These are phyloP conservation scores for Lactarius pseudohatsudake DNA, from an alignment of 768 basidiomycete genomes.

Conservation along the genomic window DNA sequence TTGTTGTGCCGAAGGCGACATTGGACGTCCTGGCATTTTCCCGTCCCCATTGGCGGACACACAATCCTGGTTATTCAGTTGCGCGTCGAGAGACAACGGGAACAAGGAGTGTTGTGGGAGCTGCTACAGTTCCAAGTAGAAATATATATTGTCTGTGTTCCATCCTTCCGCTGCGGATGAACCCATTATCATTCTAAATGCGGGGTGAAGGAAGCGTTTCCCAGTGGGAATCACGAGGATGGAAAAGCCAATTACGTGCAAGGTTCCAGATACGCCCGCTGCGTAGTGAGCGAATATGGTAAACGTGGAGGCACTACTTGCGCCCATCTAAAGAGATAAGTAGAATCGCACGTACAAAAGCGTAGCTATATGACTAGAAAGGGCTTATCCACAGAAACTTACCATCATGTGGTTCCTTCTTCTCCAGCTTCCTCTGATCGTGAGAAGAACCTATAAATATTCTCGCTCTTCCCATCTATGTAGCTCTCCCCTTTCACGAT, in stretches of 20 bases:
- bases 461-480: conserved; percentile 13
- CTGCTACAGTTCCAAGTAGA: neutral
- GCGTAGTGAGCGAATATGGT: too few relatives aligned
- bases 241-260: too few relatives aligned
- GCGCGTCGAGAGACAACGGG: neutral
- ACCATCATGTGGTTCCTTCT: too few relatives aligned
- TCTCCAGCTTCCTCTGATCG: neutral
- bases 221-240: too few relatives aligned
- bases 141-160: neutral
- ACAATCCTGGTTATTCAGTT: neutral
- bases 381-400: too few relatives aligned
- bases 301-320: neutral
- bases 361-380: too few relatives aligned
- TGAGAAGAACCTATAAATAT: too few relatives aligned
- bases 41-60: neutral
- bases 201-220: neutral
- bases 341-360: neutral
- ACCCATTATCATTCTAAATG: neutral
- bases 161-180: neutral
- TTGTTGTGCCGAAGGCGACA: neutral
- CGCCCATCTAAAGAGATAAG: neutral
- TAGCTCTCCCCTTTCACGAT: conserved; percentile 5
- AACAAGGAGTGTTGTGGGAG: neutral
- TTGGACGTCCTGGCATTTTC: neutral
- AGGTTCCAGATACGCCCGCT: too few relatives aligned